A percentile compares a stretch with the other conserved stretches of the same genome.
phyloP scores from a whole-genome alignment of 805 yeast genomes.

The Candida pseudoglaebosa region DNA sequence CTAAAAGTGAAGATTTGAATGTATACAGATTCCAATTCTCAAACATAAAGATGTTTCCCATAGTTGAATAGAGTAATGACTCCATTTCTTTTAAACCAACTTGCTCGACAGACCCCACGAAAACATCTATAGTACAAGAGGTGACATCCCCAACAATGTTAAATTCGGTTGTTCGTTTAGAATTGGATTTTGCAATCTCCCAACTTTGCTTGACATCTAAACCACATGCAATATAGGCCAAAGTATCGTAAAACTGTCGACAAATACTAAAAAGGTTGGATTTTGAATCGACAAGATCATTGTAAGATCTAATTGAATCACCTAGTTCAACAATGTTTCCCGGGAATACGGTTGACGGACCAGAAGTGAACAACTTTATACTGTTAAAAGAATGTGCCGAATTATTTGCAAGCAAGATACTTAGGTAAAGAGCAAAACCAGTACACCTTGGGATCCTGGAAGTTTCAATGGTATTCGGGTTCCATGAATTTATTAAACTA shows the following conservation, averaged over 20 bases:
- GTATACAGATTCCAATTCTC: constrained; percentile 26
- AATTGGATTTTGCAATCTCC: constrained; percentile 11
- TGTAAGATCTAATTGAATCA: constrained; percentile 29
- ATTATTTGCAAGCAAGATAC: constrained; percentile 17
- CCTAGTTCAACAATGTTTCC: constrained; percentile 26
- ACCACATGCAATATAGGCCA: constrained; percentile 29
- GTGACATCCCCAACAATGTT: constrained; percentile 15
- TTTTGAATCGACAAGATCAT: constrained; percentile 26
- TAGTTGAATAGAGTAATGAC: constrained; percentile 25
- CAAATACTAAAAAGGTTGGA: constrained; percentile 23
- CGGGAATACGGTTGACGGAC: constrained; percentile 37
- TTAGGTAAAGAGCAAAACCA: constrained; percentile 30
- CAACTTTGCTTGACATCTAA: constrained; percentile 17
- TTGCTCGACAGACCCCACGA: constrained; percentile 38
- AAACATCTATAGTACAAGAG: constrained; percentile 28
- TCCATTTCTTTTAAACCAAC: constrained; percentile 43
- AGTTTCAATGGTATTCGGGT: constrained; percentile 21
- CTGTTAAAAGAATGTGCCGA: constrained; percentile 24
- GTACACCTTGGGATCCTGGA: constrained; percentile 26
- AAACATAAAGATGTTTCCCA: constrained; percentile 27
- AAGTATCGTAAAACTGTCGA: constrained; percentile 24
- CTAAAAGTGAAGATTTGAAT: constrained; percentile 17
- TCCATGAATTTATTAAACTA: constrained; percentile 11
- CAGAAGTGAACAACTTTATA: constrained; percentile 28
- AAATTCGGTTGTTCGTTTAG: constrained; percentile 22